Percentiles rank a stretch among this genome's conserved stretches.
phyloP scores from a whole-genome alignment of 2,329 filamentous ascomycete species.

The Neodidymelliopsis sp. region DNA sequence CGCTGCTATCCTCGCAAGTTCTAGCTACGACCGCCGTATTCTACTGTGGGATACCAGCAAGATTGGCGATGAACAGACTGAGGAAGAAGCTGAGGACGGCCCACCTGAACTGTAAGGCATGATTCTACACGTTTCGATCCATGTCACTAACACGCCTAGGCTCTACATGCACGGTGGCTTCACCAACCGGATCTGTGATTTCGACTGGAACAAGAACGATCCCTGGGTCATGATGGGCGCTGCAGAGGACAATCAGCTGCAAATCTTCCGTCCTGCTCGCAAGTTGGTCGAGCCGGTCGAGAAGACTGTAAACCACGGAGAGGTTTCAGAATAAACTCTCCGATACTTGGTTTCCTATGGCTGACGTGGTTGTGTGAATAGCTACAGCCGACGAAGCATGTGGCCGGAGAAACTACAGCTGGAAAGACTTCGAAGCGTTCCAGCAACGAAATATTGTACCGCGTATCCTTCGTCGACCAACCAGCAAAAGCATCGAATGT shows the following conservation, averaged over 20 bases:
- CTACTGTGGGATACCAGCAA: slow-evolving; percentile 96
- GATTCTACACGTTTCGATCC: not conserved
- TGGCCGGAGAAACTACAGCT: too few species aligned
- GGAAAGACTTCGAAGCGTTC: too few species aligned
- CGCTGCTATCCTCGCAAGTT: slow-evolving; percentile 85
- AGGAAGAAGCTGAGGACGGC: slow-evolving; percentile 93
- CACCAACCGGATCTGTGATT: slow-evolving; percentile 95
- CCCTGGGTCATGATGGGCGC: slow-evolving; percentile 96
- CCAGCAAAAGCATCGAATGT: too few species aligned
- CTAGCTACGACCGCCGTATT: slow-evolving; percentile 90
- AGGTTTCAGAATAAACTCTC: slow-evolving; percentile 48
- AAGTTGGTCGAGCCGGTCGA: slow-evolving; percentile 47
- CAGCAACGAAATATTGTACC: too few species aligned
- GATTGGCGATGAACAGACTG: slow-evolving; percentile 91
- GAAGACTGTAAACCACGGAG: slow-evolving; percentile 47
- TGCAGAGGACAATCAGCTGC: slow-evolving; percentile 94
- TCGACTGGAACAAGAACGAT: slow-evolving; percentile 96
- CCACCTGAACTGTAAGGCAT: slow-evolving; percentile 87
- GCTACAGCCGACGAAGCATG: too few species aligned
- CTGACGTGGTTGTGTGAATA: slow-evolving; percentile 6
- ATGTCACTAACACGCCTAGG: slow-evolving; percentile 52
- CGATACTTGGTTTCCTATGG: not conserved
- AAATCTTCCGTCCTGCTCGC: slow-evolving; percentile 69
- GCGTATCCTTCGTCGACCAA: too few species aligned
- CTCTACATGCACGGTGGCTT: slow-evolving; percentile 99